phyloP scores from a whole-genome alignment of 2,329 filamentous ascomycete genomes.

The Claviceps quebecensis region DNA sequence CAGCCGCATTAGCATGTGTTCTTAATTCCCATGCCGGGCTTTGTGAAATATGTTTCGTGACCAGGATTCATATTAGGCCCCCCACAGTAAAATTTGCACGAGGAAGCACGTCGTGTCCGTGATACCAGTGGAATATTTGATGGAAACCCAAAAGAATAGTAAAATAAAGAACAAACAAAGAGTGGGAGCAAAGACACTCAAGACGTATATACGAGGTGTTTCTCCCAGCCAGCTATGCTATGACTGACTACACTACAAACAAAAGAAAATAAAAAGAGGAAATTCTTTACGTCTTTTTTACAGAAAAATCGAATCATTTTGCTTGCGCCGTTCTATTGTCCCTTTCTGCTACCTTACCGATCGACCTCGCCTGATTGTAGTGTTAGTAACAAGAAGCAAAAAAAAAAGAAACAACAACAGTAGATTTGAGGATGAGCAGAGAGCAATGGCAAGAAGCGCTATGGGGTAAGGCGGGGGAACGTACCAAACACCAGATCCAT shows the following conservation, averaged over 20 bases:
- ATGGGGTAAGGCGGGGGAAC: conserved; percentile 10
- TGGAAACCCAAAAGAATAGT: background rate
- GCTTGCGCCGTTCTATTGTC: conserved; percentile 6
- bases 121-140: background rate
- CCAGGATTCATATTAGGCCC: no score
- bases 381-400: background rate
- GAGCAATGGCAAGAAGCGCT: no score
- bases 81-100: no score
- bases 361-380: conserved; percentile 42
- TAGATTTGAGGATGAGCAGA: no score
- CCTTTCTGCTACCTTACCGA: conserved; percentile 27
- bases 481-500: conserved; percentile 84
- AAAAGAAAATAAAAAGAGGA: conserved; percentile 18
- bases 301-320: conserved; percentile 5
- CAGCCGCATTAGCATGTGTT: no score
- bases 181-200: conserved; percentile 10
- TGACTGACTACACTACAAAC: conserved; percentile 24
- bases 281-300: conserved; percentile 2
- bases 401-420: no score
- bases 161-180: background rate
- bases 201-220: conserved; percentile 22
- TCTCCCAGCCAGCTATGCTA: conserved; percentile 20
- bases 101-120: background rate
- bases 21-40: no score
- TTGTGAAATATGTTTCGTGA: no score